Percentiles rank a stretch among this genome's conserved stretches.
Conservation (phyloP, 1,284 basidiomycete genomes). For the Limonomyces culmigenus region DNA sequence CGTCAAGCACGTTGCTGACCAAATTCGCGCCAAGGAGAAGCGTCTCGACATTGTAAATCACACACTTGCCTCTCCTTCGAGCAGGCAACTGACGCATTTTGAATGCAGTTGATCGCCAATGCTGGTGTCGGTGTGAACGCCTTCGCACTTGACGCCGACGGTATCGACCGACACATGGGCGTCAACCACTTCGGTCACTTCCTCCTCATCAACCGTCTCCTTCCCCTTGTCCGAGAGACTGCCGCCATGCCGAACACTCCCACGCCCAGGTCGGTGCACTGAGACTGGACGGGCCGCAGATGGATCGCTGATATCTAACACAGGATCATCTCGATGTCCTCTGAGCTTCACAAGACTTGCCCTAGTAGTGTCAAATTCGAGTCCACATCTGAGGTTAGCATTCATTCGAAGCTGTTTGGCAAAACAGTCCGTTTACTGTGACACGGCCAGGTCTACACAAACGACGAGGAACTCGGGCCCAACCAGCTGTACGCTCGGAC, state of each 20-base stretch:
- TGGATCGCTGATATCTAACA: too few species aligned
- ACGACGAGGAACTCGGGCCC: constrained; percentile 16
- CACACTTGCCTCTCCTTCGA: neutral
- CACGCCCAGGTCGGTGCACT: too few species aligned
- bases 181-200: constrained; percentile 25
- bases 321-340: constrained; percentile 25
- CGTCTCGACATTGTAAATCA: constrained; percentile 22
- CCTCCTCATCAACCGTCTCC: constrained; percentile 24
- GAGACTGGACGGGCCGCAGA: too few species aligned
- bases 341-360: constrained; percentile 21
- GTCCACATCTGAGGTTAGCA: constrained; percentile 19
- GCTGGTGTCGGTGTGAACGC: constrained; percentile 24
- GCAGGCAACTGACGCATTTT: neutral
- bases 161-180: constrained; percentile 22
- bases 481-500: constrained; percentile 22
- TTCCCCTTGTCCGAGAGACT: constrained; percentile 23
- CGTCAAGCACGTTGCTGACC: constrained; percentile 20
- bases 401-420: constrained; percentile 3
- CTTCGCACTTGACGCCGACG: constrained; percentile 19
- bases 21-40: constrained; percentile 16
- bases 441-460: too few species aligned
- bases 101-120: constrained; percentile 17
- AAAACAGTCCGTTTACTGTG: neutral
- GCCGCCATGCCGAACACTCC: constrained; percentile 12
- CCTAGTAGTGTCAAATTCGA: constrained; percentile 18